Evolutionary conservation across 257 asterid genomes (phyloP), one percentile per base, ranked within the genome.

Genomic region (Nicotiana undulata): DNA sequence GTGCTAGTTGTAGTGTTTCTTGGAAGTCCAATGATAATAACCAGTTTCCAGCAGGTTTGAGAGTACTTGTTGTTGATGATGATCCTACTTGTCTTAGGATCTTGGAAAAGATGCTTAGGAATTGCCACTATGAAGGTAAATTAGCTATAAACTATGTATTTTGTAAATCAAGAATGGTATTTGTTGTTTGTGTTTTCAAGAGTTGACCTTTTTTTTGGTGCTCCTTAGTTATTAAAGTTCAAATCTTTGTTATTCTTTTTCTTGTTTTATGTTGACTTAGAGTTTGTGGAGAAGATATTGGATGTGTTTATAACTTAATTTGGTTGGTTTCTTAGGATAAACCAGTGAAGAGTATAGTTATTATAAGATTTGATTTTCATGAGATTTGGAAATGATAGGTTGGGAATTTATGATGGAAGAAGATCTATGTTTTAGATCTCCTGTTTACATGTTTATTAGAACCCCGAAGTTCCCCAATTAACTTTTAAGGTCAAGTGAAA

Each of bases 61-160:
- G 96, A 51, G 98, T 95, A 1, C 97, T 95, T 37, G 94, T 95
- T 51, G 99, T 93, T 53, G 99, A 96, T 83, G 98, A 96, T 86
- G 98, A 96, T 89, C 97, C 92, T 70, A 94, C 95, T 83, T 94
- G 99, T 65, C 89, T 96, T 26, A 88, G 63, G 92, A 96, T 94
- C 91, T 90, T 96, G 90, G 99, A 93, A 81, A 88, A 91, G 91
- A 96, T 96, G 98, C 97, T 96, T 0, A 85, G 80, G 70, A 91
- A 84, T 77, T 96, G 99, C 67, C 90, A 76, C 40, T 94, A 96
- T 82, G 91, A 96, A 90, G 99, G 99, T 96, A 40, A 40, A 84
- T 56, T 53, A 1, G 79, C 7, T 46, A 8, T 70, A 22, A 12
- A 1, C 18, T 44, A 70, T 70, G 59, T 70, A 3, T 46, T 56